Base-by-base conservation (phyloP, 1,284 basidiomycete species). In the Rhodotorula sp. region DNA sequence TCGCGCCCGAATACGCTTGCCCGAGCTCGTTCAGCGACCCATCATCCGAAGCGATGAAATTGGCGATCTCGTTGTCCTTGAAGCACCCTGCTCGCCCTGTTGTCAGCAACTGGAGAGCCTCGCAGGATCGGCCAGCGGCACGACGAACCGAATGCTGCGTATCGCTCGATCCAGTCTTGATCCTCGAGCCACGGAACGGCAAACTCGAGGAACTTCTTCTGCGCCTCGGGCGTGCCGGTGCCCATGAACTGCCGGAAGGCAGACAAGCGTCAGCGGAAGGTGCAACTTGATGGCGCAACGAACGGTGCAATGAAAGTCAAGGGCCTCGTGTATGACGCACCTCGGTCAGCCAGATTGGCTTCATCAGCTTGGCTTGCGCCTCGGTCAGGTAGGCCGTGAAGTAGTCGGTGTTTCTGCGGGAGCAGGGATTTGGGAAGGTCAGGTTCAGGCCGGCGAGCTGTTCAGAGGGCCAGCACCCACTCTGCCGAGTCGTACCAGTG, bases 401-500 rank as follows among this genome's bases (percentile, higher is more conserved):
- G 54, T 74, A 74, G 21, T 54, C 73, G 2, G 67, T 66, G 42
- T 74, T 74, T 1, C 23, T 58, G 23, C 45, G 21, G 23, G 55
- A 34, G 34, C 56, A n/a, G 5, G 2, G 23, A 46, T 8, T 42
- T 42, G 19, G 16, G 45, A 48, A 48, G 44, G 55, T 57, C 48
- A 58, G 48, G 17, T 10, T 0, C 3, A 2, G 8, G n/a, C 8
- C 1, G 25, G 34, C 0, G 27, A 2, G 12, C 14, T 17, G 7
- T 41, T 3, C n/a, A 7, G 4, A 23, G 42, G 7, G 10, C 19
- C 19, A 13, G 19, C 19, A 16, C 48, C 10, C 21, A 55, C 46
- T 52, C 41, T 9, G 57, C 71, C 4, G 48, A 3, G 23, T 74
- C 73, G 50, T 74, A 74, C 73, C 73, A 74, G n/a, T 70, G 68